Percentiles rank a stretch among this genome's conserved stretches.
These are phyloP conservation scores for Myrica gale DNA, from an alignment of 306 rosid genomes.

Conservation along the genomic window DNA sequence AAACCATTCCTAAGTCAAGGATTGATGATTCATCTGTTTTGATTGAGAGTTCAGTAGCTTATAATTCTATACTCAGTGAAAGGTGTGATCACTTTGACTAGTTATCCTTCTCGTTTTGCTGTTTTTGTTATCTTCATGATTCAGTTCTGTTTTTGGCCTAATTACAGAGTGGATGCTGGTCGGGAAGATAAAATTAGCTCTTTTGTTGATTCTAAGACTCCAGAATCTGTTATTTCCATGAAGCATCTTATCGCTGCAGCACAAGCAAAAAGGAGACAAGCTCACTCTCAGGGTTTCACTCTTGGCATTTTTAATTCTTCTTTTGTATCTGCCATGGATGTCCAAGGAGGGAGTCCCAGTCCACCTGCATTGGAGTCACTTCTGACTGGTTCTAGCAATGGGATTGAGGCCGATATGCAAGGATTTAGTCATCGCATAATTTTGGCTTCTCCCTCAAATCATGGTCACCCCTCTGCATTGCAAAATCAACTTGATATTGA, in stretches of 20 bases:
- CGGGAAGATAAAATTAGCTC: slow-evolving; percentile 48
- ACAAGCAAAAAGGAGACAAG: slow-evolving; percentile 79
- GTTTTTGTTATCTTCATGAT: slow-evolving; percentile 10
- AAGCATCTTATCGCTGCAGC: slow-evolving; percentile 94
- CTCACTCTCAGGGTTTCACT: slow-evolving; percentile 55
- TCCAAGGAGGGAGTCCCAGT: slow-evolving; percentile 68
- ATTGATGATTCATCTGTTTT: slow-evolving; percentile 44
- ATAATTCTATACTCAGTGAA: slow-evolving; percentile 49
- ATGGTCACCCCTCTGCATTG: slow-evolving; percentile 45
- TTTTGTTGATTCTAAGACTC: slow-evolving; percentile 52
- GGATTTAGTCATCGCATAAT: slow-evolving; percentile 47
- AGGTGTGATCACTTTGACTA: slow-evolving; percentile 47
- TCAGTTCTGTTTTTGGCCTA: not conserved
- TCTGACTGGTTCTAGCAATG: slow-evolving; percentile 48
- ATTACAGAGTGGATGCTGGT: slow-evolving; percentile 50
- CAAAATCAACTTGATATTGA: slow-evolving; percentile 61
- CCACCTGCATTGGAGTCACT: slow-evolving; percentile 61
- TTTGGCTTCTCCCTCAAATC: slow-evolving; percentile 64
- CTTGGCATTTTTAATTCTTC: slow-evolving; percentile 45
- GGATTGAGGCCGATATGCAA: slow-evolving; percentile 48
- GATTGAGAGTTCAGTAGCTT: slow-evolving; percentile 49
- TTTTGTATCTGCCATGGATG: slow-evolving; percentile 33
- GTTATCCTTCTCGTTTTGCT: slow-evolving; percentile 9
- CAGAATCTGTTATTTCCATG: slow-evolving; percentile 70
- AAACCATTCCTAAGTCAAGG: slow-evolving; percentile 47